Conservation (phyloP, 495 filamentous ascomycete genomes). For the Collariella sp. region DNA sequence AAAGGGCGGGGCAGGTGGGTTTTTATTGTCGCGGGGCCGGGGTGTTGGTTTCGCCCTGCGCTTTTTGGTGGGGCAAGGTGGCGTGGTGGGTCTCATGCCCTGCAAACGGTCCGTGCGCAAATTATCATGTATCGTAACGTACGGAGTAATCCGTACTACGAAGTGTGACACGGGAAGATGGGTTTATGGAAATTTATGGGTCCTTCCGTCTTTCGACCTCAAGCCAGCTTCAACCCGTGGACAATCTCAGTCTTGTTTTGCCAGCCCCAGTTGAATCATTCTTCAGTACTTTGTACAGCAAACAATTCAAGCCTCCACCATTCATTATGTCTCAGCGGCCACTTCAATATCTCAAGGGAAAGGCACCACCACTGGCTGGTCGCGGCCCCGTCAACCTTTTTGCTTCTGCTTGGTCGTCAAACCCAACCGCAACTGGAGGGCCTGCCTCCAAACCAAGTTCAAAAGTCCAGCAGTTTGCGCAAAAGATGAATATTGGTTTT, state of each 20-base stretch:
- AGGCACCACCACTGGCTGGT: not conserved
- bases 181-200: no score
- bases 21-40: constrained; percentile 19
- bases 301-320: no score
- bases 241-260: no score
- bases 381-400: not conserved
- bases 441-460: not conserved
- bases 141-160: not conserved
- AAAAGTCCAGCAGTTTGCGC: not conserved
- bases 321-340: not conserved
- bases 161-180: no score
- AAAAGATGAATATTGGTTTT: not conserved
- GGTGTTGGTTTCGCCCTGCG: constrained; percentile 8
- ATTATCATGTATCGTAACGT: not conserved
- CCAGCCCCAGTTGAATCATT: no score
- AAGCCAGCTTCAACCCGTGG: no score
- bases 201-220: no score
- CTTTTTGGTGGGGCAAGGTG: constrained; percentile 10
- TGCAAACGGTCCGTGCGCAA: not conserved
- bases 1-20: constrained; percentile 14
- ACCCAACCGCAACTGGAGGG: not conserved
- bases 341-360: not conserved
- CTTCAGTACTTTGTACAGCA: no score
- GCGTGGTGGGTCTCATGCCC: constrained; percentile 2
- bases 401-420: not conserved